Conservation (phyloP, 1,139 yeast genomes). For the Kurtzmaniella quercitrusa region DNA sequence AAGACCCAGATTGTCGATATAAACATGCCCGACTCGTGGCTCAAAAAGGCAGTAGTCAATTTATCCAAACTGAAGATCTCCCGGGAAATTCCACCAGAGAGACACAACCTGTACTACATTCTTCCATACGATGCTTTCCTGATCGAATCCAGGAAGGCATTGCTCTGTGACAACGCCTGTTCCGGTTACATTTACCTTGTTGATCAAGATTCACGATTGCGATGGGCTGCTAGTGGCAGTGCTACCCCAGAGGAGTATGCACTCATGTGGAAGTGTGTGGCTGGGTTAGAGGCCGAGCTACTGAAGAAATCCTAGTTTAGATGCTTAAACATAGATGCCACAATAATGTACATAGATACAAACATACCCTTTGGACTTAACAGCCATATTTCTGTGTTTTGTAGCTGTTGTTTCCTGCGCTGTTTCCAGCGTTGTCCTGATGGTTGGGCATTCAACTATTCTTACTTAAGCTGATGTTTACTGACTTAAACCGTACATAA, state of each 20-base stretch:
- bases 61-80: constrained; percentile 45
- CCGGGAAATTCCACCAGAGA: constrained; percentile 39
- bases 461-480: too few species aligned
- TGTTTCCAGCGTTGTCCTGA: too few species aligned
- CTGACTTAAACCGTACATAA: too few species aligned
- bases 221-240: constrained; percentile 92
- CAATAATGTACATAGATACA: too few species aligned
- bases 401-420: too few species aligned
- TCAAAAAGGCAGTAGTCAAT: constrained; percentile 62
- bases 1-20: constrained; percentile 68
- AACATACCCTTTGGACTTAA: too few species aligned
- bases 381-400: too few species aligned
- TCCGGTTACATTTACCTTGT: constrained; percentile 82
- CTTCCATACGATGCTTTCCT: constrained; percentile 61
- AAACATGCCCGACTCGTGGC: constrained; percentile 65
- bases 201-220: constrained; percentile 66
- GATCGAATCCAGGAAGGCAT: constrained; percentile 51
- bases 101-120: constrained; percentile 59
- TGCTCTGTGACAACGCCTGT: constrained; percentile 69
- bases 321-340: too few species aligned
- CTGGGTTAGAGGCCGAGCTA: constrained; percentile 41
- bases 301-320: too few species aligned
- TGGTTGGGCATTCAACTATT: too few species aligned
- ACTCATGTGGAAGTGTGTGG: constrained; percentile 65
- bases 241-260: constrained; percentile 60